Evolutionary conservation across 257 asterid genomes (phyloP), one percentile per base, ranked within the genome.

Genomic region (Oldenlandia corymbosa): DNA sequence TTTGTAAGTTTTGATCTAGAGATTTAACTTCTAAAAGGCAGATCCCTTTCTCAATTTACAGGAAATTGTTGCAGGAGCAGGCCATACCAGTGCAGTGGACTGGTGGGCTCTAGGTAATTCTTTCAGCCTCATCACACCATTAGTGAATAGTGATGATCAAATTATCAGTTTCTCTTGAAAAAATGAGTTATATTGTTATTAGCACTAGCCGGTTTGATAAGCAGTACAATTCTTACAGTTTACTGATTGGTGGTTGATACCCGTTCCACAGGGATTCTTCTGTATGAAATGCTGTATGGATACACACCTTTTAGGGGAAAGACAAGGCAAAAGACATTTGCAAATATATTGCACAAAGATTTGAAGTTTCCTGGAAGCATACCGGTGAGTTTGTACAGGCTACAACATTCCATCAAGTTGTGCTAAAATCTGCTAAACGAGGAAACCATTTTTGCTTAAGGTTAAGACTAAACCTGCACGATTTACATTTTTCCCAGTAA

Each of bases 81-180:
- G 99, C 50, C 99, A 92, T 69, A 82, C 97, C 37, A 92, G 99
- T 43, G 98, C 95, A 45, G 99, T 92, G 30, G 99, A 92, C 78
- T 92, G 99, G 99, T 92, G 99, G 99, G 99, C 99, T 76, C 95
- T 92, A 37, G 98, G 98, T 91, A 88, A 83, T 70, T 28, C 48
- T 26, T 70, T 28, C 57, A 26, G n/a, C 60, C n/a, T 41, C 36
- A 52, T 26, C 56, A 55, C 18, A 41, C 10, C 32, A 41, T 41
- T 24, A 12, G 23, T 20, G 12, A 31, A n/a, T 24, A 45, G 21
- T 45, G 26, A 41, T 41, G 23, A 1, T 13, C 11, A 45, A 16
- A 20, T 31, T 20, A 27, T 18, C 21, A n/a, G 23, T 27, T 56
- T 56, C 28, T 18, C 17, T 4, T 56, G 60, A 30, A 13, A 10